Conservation (phyloP, 768 basidiomycete species). For the Hygrophorus pudorinus region DNA sequence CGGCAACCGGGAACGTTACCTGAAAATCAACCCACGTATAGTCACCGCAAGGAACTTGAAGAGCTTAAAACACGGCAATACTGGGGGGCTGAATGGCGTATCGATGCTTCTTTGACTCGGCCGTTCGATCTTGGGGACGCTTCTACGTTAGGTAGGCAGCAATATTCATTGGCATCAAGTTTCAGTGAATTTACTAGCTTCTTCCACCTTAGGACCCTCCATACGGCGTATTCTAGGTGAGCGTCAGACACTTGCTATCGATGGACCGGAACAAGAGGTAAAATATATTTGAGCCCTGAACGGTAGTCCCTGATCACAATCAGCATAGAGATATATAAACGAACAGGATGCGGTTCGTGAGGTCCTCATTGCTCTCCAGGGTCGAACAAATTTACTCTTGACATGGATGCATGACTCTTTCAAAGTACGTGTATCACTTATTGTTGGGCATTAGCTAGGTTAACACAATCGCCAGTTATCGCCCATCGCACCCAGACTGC, state of each 20-base stretch:
- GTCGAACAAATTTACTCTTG: slow-evolving; percentile 52
- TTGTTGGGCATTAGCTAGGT: not conserved
- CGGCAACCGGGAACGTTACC: slow-evolving; percentile 1
- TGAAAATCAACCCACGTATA: slow-evolving; percentile 25
- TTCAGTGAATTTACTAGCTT: not conserved
- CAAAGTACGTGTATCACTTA: not conserved
- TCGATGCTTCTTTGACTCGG: slow-evolving; percentile 28
- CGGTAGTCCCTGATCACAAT: not conserved
- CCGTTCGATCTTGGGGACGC: slow-evolving; percentile 59
- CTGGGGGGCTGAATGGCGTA: slow-evolving; percentile 61
- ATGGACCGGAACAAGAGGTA: slow-evolving; percentile 36
- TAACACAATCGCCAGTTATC: slow-evolving; percentile 28
- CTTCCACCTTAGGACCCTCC: slow-evolving; percentile 32
- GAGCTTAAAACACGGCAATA: slow-evolving; percentile 56
- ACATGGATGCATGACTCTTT: slow-evolving; percentile 20
- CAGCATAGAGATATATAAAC: slow-evolving; percentile 50
- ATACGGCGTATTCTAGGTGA: slow-evolving; percentile 24
- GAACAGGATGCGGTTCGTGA: slow-evolving; percentile 75
- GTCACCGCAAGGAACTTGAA: slow-evolving; percentile 50
- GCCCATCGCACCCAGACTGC: slow-evolving; percentile 44
- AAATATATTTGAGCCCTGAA: not conserved
- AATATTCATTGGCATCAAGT: not conserved
- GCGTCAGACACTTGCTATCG: slow-evolving; percentile 27
- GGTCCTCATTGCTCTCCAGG: slow-evolving; percentile 67
- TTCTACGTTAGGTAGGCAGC: slow-evolving; percentile 54